These are phyloP conservation scores for Pestalotiopsis sp. DNA, from an alignment of 2,329 filamentous ascomycete species.

Conservation along the genomic window DNA sequence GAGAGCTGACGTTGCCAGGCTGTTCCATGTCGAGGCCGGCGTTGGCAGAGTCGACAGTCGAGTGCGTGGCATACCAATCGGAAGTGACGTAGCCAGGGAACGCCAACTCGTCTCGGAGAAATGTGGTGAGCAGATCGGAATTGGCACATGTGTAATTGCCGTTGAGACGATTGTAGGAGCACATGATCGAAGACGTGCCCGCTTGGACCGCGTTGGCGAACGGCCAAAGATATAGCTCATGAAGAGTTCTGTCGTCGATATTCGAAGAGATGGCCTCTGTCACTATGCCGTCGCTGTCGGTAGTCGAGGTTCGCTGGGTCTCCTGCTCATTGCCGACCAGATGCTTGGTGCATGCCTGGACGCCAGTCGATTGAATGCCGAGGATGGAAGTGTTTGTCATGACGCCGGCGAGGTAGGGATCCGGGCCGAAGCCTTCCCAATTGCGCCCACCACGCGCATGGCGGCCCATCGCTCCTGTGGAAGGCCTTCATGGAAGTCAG, in stretches of 20 bases:
- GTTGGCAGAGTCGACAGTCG: slow-evolving; percentile 43
- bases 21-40: slow-evolving; percentile 55
- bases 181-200: slow-evolving; percentile 42
- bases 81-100: slow-evolving; percentile 43
- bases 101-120: slow-evolving; percentile 48
- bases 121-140: slow-evolving; percentile 47
- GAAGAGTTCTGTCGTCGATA: slow-evolving; percentile 55
- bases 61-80: slow-evolving; percentile 46
- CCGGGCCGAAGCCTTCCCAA: slow-evolving; percentile 47
- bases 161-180: slow-evolving; percentile 48
- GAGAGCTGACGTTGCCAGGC: slow-evolving; percentile 49
- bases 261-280: slow-evolving; percentile 49
- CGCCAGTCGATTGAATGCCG: slow-evolving; percentile 37
- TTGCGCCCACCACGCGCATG: slow-evolving; percentile 55
- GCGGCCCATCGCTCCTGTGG: slow-evolving; percentile 57
- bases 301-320: slow-evolving; percentile 58
- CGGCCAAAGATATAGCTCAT: slow-evolving; percentile 62
- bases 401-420: slow-evolving; percentile 60
- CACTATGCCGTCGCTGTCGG: slow-evolving; percentile 52
- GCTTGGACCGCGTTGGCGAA: slow-evolving; percentile 45
- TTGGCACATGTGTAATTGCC: slow-evolving; percentile 54
- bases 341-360: slow-evolving; percentile 48
- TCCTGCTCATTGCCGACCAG: slow-evolving; percentile 71
- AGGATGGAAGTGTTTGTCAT: slow-evolving; percentile 54
- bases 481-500: slow-evolving; percentile 41